phyloP scores from a whole-genome alignment of 345 rosid genomes.

The Theobroma cacao region DNA sequence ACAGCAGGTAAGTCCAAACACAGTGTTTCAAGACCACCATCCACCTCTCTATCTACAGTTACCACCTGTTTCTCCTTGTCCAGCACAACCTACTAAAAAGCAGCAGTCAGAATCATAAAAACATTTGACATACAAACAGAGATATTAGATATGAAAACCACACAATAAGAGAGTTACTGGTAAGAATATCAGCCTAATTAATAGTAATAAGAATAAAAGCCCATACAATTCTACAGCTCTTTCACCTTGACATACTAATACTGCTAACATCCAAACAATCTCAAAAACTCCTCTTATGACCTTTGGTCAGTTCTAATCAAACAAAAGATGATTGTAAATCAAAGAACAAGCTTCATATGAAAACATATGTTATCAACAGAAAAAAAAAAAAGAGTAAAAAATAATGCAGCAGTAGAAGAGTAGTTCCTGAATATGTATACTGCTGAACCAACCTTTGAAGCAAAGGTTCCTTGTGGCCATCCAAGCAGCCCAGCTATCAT shows the following conservation, averaged over 20 bases:
- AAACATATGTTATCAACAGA: background rate
- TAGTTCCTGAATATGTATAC: constrained; percentile 5
- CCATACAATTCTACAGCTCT: background rate
- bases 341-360: background rate
- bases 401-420: background rate
- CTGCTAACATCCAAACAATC: background rate
- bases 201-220: background rate
- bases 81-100: constrained; percentile 68
- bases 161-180: background rate
- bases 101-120: constrained; percentile 13
- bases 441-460: constrained; percentile 67
- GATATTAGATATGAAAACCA: background rate
- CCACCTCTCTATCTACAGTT: constrained; percentile 91
- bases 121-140: background rate
- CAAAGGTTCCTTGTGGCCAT: constrained; percentile 98
- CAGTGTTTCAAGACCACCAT: constrained; percentile 88
- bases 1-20: constrained; percentile 81
- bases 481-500: constrained; percentile 92
- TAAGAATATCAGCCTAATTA: background rate
- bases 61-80: constrained; percentile 69
- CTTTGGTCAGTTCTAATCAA: background rate
- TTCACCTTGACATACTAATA: background rate
- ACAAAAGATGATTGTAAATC: background rate
- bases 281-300: background rate
- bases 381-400: background rate